A percentile compares a stretch with the other conserved stretches of the same genome.
These are phyloP conservation scores for Achaetomium macrosporum DNA, from an alignment of 2,329 filamentous ascomycete genomes.

Conservation along the genomic window DNA sequence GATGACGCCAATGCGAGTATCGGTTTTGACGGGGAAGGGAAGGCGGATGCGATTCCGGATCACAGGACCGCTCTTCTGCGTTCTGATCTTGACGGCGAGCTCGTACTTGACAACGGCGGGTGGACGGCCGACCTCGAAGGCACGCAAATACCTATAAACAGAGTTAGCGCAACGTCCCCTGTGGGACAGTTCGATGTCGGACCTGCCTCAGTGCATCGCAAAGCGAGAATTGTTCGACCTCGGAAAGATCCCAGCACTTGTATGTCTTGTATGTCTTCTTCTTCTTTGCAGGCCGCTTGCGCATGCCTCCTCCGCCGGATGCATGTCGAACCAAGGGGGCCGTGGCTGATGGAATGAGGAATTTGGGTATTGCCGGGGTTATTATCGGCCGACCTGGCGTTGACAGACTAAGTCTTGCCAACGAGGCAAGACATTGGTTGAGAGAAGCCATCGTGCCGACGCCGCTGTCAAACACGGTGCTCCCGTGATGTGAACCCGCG, in stretches of 20 bases:
- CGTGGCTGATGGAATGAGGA: constrained; percentile 42
- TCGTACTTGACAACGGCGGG: constrained; percentile 80
- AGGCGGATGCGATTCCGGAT: constrained; percentile 83
- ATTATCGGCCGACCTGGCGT: constrained; percentile 38
- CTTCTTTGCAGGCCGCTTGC: constrained; percentile 49
- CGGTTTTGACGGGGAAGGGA: constrained; percentile 83
- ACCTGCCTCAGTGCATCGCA: constrained; percentile 85
- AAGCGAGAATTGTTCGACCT: constrained; percentile 69
- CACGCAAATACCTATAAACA: constrained; percentile 70
- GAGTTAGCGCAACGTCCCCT: background rate
- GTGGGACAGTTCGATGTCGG: background rate
- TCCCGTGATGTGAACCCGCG: constrained; percentile 26
- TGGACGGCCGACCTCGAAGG: constrained; percentile 80
- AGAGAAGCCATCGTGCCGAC: constrained; percentile 42
- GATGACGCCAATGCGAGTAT: constrained; percentile 84
- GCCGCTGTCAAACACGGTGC: constrained; percentile 12
- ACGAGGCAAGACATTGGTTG: constrained; percentile 48
- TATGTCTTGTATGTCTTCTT: constrained; percentile 59
- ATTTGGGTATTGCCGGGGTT: constrained; percentile 40
- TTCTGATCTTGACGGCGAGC: constrained; percentile 73
- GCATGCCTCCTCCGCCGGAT: constrained; percentile 37
- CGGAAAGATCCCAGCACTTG: constrained; percentile 59
- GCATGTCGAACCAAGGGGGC: constrained; percentile 39
- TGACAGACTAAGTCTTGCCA: constrained; percentile 46
- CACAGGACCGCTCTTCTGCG: constrained; percentile 77